Evolutionary conservation across 805 yeast genomes (phyloP), one percentile per base, ranked within the genome.

Genomic region (Saccharomycopsis schoenii): DNA sequence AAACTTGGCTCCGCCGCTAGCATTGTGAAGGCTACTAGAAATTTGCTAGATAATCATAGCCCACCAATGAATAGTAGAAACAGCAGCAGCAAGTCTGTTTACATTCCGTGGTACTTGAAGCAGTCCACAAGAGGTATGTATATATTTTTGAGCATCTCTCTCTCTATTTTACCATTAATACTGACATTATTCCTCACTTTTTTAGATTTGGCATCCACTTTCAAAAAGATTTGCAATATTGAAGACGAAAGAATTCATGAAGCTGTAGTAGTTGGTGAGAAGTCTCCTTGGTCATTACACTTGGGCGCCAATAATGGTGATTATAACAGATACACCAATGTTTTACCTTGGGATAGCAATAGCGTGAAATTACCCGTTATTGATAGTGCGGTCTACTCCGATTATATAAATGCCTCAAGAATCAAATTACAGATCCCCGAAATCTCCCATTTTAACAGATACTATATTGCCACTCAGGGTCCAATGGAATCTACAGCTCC

Each of bases 341-440:
- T 87, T 11, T 70, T 83, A 52, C 90, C 94, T 0, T 88, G 79
- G 75, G 89, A 87, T 66, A 73, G 75, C 60, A 83, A 80, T 50
- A 70, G 89, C 42, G 85, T 84, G 1, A 69, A 68, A 40, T 70
- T 84, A 12, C 65, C 69, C 1, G 76, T 58, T 6, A 5, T 47
- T 6, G 55, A 17, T 19, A 29, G 36, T 14, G 29, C 15, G 14
- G 21, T 34, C 2, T 50, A 55, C 36, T 72, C 66, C 56, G 91
- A 88, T 69, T 91, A 92, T 68, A 88, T 92, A 66, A 92, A 91
- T 73, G 97, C 97, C 0, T 88, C 96, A 0, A 83, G 87, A 71
- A 73, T 88, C 6, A 76, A 72, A 57, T 64, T 77, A 43, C 72
- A 70, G n/a, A 66, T 75, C 11, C 60, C 62, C 4, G 61, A 67